Evolutionary conservation across 192 early-diverging fungal species (phyloP).

Genomic region (Linderina pennispora): DNA sequence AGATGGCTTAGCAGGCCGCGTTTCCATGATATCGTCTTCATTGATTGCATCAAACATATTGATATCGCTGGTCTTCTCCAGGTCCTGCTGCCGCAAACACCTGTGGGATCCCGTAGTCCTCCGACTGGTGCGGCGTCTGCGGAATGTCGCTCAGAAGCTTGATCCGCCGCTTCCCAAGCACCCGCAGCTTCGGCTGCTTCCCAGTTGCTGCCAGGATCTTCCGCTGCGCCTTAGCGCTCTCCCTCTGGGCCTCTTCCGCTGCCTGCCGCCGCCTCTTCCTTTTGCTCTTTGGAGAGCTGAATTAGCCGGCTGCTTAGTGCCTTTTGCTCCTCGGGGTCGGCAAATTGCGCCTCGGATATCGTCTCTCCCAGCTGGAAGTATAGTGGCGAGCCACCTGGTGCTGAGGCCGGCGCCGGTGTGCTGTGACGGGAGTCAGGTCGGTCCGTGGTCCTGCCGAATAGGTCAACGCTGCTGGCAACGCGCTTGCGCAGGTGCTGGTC

Average conservation of each 20-base stretch:
- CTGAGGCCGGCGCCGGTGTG: no score
- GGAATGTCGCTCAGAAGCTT: neutral
- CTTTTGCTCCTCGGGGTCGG: constrained; percentile 38
- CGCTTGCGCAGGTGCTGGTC: constrained; percentile 7
- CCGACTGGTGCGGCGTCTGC: neutral
- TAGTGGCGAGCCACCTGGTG: no score
- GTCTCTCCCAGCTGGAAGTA: constrained; percentile 65
- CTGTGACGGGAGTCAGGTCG: no score
- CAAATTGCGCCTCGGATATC: constrained; percentile 57
- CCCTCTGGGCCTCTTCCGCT: constrained; percentile 3
- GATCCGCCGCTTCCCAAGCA: constrained; percentile 15
- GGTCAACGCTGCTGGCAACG: neutral
- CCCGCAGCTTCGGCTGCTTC: constrained; percentile 14
- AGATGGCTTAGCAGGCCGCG: neutral
- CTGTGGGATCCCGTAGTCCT: constrained; percentile 17
- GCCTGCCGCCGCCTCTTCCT: neutral
- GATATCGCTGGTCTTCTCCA: constrained; percentile 37
- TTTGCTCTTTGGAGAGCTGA: constrained; percentile 5
- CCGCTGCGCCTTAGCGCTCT: neutral
- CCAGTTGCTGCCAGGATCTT: neutral
- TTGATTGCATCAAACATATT: constrained; percentile 65
- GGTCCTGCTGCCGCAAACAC: constrained; percentile 25
- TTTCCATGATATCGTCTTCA: constrained; percentile 35
- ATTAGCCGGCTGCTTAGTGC: constrained; percentile 30
- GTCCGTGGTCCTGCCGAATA: no score